Conservation (phyloP, 179 eudicot genomes). For the Carnegiea gigantea region DNA sequence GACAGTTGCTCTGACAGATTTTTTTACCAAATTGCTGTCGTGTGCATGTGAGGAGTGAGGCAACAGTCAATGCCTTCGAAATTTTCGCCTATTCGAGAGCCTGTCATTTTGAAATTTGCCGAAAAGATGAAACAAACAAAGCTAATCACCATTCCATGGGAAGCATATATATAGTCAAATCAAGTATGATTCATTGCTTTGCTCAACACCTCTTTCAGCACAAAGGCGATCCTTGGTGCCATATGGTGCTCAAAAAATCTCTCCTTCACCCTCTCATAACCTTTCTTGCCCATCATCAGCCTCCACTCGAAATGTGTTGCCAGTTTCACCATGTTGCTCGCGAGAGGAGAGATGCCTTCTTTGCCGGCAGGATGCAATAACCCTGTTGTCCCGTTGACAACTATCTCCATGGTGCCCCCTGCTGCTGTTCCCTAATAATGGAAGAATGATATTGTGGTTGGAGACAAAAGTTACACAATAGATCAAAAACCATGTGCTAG, state of each 20-base stretch:
- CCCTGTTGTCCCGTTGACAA: conserved; percentile 81
- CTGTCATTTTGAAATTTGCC: too few relatives aligned
- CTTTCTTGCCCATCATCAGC: conserved; percentile 76
- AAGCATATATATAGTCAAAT: background rate
- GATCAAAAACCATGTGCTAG: background rate
- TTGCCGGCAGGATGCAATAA: conserved; percentile 82
- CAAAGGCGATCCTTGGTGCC: conserved; percentile 69
- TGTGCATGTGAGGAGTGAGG: background rate
- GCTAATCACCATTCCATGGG: too few relatives aligned
- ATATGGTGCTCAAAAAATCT: conserved; percentile 81
- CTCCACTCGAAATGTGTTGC: conserved; percentile 80
- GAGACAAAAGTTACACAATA: background rate
- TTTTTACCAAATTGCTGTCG: background rate
- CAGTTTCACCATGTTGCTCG: conserved; percentile 68
- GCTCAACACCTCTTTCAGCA: conserved; percentile 63
- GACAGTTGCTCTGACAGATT: too few relatives aligned
- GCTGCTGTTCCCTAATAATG: conserved; percentile 82
- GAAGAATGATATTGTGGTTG: conserved; percentile 1
- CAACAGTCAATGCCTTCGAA: too few relatives aligned
- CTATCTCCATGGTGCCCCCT: conserved; percentile 93
- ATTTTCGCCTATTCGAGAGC: too few relatives aligned
- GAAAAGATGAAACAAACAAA: too few relatives aligned
- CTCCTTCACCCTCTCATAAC: conserved; percentile 73
- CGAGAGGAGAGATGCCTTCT: conserved; percentile 82
- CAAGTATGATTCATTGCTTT: conserved; percentile 47